Percentiles rank a stretch among this genome's conserved stretches.
phyloP scores from a whole-genome alignment of 2,329 filamentous ascomycete species.

The Ophiostoma fasciatum region DNA sequence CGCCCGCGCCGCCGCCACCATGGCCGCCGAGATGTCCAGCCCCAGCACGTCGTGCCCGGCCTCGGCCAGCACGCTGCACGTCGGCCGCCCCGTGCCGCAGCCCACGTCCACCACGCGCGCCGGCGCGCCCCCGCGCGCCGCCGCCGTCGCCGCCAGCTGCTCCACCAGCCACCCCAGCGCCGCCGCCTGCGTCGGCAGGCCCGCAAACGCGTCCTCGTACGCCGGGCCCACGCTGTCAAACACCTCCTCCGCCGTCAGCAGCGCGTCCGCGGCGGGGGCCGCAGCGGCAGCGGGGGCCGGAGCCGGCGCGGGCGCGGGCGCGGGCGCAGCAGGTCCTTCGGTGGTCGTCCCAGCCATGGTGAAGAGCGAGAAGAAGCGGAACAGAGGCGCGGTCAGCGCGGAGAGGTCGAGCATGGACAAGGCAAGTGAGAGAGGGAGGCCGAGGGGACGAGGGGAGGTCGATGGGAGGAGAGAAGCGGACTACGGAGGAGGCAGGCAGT shows the following conservation, averaged over 20 bases:
- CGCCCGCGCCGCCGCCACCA: conserved; percentile 14
- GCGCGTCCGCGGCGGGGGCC: not conserved
- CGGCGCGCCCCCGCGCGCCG: conserved; percentile 2
- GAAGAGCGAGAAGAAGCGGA: no score
- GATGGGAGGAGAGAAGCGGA: no score
- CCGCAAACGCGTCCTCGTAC: conserved; percentile 16
- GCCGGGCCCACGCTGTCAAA: conserved; percentile 16
- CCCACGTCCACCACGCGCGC: conserved; percentile 16
- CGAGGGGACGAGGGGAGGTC: no score
- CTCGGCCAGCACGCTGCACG: conserved; percentile 13
- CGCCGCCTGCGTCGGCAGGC: conserved; percentile 12
- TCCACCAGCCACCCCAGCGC: conserved; percentile 15
- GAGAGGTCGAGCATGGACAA: no score
- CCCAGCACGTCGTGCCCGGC: conserved; percentile 17
- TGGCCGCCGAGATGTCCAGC: conserved; percentile 16
- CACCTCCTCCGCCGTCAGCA: conserved; percentile 12
- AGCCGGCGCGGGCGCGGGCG: no score
- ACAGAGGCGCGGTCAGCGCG: no score
- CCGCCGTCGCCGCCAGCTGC: conserved; percentile 7
- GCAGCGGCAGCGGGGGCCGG: no score
- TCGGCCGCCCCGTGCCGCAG: conserved; percentile 17
- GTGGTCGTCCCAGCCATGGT: no score
- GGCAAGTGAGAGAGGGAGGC: no score
- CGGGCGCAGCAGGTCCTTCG: no score
- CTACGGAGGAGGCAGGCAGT: no score